phyloP scores from a whole-genome alignment of 371 early-diverging fungal genomes.

The Dinochytrium kinnereticum region DNA sequence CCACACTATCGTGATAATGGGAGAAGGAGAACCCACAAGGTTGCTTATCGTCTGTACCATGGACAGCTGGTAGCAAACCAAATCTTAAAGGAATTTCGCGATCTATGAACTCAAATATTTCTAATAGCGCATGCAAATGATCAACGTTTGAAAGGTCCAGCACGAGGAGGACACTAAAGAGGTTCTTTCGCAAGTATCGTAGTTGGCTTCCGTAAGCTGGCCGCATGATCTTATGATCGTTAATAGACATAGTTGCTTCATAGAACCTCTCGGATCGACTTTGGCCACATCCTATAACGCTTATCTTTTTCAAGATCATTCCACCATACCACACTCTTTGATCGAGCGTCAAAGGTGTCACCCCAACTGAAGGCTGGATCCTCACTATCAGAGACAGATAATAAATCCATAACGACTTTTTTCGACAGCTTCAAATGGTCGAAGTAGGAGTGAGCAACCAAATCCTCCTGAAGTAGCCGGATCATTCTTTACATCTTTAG shows the following conservation, averaged over 20 bases:
- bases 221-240: conserved; percentile 51
- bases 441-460: conserved; percentile 21
- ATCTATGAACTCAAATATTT: conserved; percentile 62
- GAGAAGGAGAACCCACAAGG: conserved; percentile 25
- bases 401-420: conserved; percentile 67
- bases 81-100: conserved; percentile 79
- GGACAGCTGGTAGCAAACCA: conserved; percentile 74
- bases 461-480: conserved; percentile 20
- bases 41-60: conserved; percentile 15
- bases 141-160: conserved; percentile 60
- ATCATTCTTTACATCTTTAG: background rate
- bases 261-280: conserved; percentile 56
- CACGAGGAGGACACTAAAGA: conserved; percentile 70
- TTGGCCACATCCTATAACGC: conserved; percentile 74
- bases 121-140: conserved; percentile 32
- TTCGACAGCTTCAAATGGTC: conserved; percentile 55
- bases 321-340: conserved; percentile 73
- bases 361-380: conserved; percentile 45
- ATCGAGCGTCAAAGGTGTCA: conserved; percentile 82
- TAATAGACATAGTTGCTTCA: background rate
- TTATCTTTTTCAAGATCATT: conserved; percentile 88
- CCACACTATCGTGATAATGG: background rate
- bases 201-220: conserved; percentile 73
- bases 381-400: conserved; percentile 50
- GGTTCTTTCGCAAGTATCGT: conserved; percentile 72